Evolutionary conservation across 1,284 basidiomycete species (phyloP).

Genomic region (Kwoniella shivajii): DNA sequence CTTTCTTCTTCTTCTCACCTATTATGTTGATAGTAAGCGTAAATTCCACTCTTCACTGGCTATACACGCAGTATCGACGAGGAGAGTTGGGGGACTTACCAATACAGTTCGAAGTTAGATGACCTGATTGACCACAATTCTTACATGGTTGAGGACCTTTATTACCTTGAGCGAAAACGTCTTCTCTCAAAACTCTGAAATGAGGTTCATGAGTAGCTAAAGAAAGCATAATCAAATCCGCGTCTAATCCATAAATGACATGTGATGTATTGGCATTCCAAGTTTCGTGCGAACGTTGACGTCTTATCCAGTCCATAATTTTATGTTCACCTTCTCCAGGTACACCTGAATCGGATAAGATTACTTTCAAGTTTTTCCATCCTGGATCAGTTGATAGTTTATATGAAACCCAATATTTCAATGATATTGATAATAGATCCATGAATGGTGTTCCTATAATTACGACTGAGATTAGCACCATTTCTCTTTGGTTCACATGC

Average conservation of each 20-base stretch:
- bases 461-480: too few relatives aligned
- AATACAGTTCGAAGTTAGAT: constrained; percentile 91
- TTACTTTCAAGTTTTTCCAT: constrained; percentile 91
- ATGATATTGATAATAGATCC: constrained; percentile 81
- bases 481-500: too few relatives aligned
- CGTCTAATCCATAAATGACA: constrained; percentile 98
- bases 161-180: constrained; percentile 87
- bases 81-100: constrained; percentile 49
- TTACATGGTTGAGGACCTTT: constrained; percentile 70
- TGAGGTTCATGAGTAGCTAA: constrained; percentile 97
- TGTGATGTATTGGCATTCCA: constrained; percentile 95
- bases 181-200: constrained; percentile 96
- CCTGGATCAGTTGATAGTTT: constrained; percentile 95
- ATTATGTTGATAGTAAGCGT: not conserved
- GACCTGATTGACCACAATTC: constrained; percentile 90
- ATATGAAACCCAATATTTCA: constrained; percentile 94
- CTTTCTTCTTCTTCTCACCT: constrained; percentile 59
- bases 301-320: constrained; percentile 97
- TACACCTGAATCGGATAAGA: constrained; percentile 95
- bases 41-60: too few relatives aligned
- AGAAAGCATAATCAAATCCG: constrained; percentile 98
- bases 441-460: constrained; percentile 87
- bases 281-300: constrained; percentile 80
- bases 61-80: not conserved
- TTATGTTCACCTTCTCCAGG: constrained; percentile 99